Evolutionary conservation across 2,329 filamentous ascomycete genomes (phyloP), one percentile per base, ranked within the genome.

Genomic region (Ceratocystis destructans): DNA sequence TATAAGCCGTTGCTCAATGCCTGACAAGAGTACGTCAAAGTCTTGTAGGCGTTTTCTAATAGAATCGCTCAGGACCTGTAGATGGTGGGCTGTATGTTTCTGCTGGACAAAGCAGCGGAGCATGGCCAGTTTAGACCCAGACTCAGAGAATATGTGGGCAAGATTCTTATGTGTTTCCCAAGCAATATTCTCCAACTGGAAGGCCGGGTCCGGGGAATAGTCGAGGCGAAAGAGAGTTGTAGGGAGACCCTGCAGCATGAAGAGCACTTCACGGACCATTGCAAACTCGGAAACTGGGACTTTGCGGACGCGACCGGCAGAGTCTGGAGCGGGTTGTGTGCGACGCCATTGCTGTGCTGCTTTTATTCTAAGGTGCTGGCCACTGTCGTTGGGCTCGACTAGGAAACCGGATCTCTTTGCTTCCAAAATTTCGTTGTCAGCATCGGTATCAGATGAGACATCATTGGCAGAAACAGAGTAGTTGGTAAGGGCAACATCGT

Each of bases 191-290:
- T 74, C 71, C 31, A 83, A 76, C 66, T 82, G 79, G 65, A 79
- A 82, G 1, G 70, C 71, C 3, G 75, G 71, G 1, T 75, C 73
- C 0, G 78, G 77, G 5, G 73, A 69, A 15, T 76, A 77, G 62
- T 78, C 72, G 2, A 70, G 25, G 66, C 76, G 77, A 71, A 92
- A 96, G 0, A 96, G 72, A 1, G 85, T 87, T 1, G 88, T 93
- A 5, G 86, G 82, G 3, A 94, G 77, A 0, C 92, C 92, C 65
- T 85, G 83, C 0, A 97, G 80, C 89, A 96, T 95, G 71, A 90
- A 93, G 0, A 96, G 78, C 0, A 85, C 83, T 65, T 97, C 91
- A 61, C 90, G 84, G 31, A 92, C 77, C 10, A 86, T 78, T 69
- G 92, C 85, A 1, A 88, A 77, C 73, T 96, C 92, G 0, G 87